These are phyloP conservation scores for Scheffersomyces lignosus DNA, from an alignment of 805 yeast genomes.

Conservation along the genomic window DNA sequence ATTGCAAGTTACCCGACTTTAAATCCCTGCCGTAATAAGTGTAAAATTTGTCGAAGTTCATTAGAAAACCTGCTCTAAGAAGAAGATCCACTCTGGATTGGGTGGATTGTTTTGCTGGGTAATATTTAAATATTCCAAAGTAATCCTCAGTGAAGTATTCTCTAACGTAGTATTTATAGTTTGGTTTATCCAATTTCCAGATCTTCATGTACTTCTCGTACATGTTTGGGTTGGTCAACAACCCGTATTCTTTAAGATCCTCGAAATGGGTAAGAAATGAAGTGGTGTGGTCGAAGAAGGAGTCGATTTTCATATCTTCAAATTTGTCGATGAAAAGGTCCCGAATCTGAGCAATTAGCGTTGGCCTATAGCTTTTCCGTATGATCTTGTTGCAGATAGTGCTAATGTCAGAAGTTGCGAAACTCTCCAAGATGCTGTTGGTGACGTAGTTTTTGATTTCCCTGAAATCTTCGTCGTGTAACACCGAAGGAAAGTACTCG, in stretches of 20 bases:
- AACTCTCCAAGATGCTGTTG: conserved; percentile 18
- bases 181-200: conserved; percentile 18
- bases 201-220: conserved; percentile 15
- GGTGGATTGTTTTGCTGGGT: conserved; percentile 7
- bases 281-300: conserved; percentile 11
- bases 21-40: conserved; percentile 5
- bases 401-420: conserved; percentile 7
- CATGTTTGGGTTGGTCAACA: conserved; percentile 14
- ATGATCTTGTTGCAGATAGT: conserved; percentile 9
- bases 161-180: conserved; percentile 16
- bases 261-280: conserved; percentile 1
- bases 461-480: conserved; percentile 5
- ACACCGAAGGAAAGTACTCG: not conserved
- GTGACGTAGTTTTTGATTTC: conserved; percentile 16
- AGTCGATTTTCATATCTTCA: conserved; percentile 15
- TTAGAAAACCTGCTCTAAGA: conserved; percentile 12
- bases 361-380: conserved; percentile 6
- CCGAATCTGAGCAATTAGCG: conserved; percentile 11
- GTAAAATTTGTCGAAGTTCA: conserved; percentile 21
- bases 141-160: conserved; percentile 7
- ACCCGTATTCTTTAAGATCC: conserved; percentile 1
- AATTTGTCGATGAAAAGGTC: conserved; percentile 17
- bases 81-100: conserved; percentile 7
- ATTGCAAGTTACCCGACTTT: conserved; percentile 1
- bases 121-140: conserved; percentile 10